Evolutionary conservation across 2,329 filamentous ascomycete species (phyloP).

Genomic region (Colletotrichum sp.): DNA sequence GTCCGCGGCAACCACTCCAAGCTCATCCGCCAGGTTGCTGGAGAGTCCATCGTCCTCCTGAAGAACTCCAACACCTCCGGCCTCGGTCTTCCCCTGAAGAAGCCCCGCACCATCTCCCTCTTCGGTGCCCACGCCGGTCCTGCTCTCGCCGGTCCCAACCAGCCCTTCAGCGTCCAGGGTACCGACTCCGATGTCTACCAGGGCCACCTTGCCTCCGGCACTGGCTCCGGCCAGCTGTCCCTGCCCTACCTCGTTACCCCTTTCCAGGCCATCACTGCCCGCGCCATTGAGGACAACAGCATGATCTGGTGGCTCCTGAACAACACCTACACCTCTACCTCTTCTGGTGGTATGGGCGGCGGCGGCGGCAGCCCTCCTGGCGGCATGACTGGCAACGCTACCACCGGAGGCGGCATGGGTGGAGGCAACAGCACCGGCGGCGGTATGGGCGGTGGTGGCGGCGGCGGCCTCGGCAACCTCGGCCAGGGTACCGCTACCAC

Average conservation of each 20-base stretch:
- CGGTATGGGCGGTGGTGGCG: background rate
- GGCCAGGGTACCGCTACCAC: background rate
- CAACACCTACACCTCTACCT: conserved; percentile 14
- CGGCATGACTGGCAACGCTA: background rate
- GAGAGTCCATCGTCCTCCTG: conserved; percentile 70
- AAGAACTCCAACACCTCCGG: conserved; percentile 66
- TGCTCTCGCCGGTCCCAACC: background rate
- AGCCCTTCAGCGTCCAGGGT: conserved; percentile 3
- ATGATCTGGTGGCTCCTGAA: conserved; percentile 30
- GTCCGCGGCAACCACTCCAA: conserved; percentile 14
- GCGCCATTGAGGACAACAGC: conserved; percentile 48
- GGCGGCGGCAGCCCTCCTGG: background rate
- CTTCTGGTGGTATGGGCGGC: background rate
- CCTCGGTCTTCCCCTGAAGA: conserved; percentile 62
- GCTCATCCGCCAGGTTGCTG: conserved; percentile 24
- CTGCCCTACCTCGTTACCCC: conserved; percentile 10
- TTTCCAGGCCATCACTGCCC: conserved; percentile 7
- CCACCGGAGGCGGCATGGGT: background rate
- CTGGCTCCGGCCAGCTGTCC: conserved; percentile 7
- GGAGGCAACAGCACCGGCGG: conserved; percentile 7
- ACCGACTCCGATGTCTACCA: conserved; percentile 10
- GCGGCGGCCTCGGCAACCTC: background rate
- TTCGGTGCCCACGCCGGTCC: conserved; percentile 4
- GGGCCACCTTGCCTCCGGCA: conserved; percentile 5
- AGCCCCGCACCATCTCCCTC: conserved; percentile 29